Evolutionary conservation across 495 filamentous ascomycete genomes (phyloP).

Genomic region (Aspergillus sclerotioniger): DNA sequence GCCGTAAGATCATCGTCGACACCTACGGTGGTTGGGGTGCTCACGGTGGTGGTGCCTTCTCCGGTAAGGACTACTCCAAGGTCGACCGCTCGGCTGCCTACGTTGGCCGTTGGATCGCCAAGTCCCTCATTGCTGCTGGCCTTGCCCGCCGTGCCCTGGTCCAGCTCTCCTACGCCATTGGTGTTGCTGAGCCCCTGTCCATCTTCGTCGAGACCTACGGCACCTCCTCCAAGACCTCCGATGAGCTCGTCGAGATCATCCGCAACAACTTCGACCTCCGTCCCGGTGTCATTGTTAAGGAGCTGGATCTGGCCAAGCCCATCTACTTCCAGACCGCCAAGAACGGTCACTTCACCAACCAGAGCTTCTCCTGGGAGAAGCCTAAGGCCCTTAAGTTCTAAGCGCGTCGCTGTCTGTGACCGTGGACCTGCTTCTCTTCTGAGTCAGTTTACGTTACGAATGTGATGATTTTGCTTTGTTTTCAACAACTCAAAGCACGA

Average conservation of each 20-base stretch:
- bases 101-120: constrained; percentile 96
- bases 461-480: constrained; percentile 58
- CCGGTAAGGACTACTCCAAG: constrained; percentile 99
- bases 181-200: constrained; percentile 94
- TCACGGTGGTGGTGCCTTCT: constrained; percentile 99
- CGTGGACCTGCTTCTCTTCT: constrained; percentile 16
- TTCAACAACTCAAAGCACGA: constrained; percentile 60
- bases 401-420: constrained; percentile 25
- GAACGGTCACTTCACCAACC: constrained; percentile 99
- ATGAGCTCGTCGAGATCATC: constrained; percentile 93
- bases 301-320: constrained; percentile 89
- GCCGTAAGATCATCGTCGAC: constrained; percentile 99
- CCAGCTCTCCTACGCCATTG: constrained; percentile 98
- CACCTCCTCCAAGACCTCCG: constrained; percentile 75
- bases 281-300: constrained; percentile 97
- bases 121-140: constrained; percentile 87
- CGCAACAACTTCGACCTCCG: constrained; percentile 93
- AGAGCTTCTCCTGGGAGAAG: constrained; percentile 96
- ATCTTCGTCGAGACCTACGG: constrained; percentile 64
- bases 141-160: constrained; percentile 90
- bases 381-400: constrained; percentile 92
- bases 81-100: constrained; percentile 98
- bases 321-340: constrained; percentile 98
- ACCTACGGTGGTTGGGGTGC: constrained; percentile 99
- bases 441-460: constrained; percentile 38